Conservation (phyloP, 176 grass and related monocot species). For the Coix lacrymajobi region DNA sequence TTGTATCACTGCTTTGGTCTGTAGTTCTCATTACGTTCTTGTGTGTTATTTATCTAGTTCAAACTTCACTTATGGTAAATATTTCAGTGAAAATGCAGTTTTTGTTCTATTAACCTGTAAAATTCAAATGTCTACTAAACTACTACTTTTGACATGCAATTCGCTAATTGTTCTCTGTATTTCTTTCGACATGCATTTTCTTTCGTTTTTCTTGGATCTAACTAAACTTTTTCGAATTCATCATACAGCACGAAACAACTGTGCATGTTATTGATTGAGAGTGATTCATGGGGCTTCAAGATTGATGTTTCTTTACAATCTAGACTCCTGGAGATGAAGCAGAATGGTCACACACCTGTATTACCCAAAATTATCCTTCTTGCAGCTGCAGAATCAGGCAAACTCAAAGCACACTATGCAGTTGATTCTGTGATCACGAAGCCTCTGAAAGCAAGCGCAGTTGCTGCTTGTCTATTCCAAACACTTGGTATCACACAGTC, state of each 20-base stretch:
- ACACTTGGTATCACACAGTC: slow-evolving; percentile 60
- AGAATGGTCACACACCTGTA: slow-evolving; percentile 26
- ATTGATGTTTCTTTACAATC: slow-evolving; percentile 40
- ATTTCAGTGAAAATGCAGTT: neutral
- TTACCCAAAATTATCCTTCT: slow-evolving; percentile 67
- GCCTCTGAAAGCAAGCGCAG: slow-evolving; percentile 76
- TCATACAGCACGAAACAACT: slow-evolving; percentile 38
- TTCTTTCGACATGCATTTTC: neutral
- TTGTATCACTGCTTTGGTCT: slow-evolving; percentile 6
- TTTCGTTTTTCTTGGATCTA: neutral
- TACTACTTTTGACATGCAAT: neutral
- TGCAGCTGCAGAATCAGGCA: slow-evolving; percentile 48
- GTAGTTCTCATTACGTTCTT: neutral
- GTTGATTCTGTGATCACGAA: slow-evolving; percentile 77
- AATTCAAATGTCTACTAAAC: neutral
- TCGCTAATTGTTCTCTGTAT: neutral
- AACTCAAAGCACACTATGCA: slow-evolving; percentile 30
- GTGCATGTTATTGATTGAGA: slow-evolving; percentile 76
- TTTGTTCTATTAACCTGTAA: neutral
- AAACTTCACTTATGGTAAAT: neutral
- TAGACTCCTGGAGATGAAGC: slow-evolving; percentile 50
- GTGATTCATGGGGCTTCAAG: slow-evolving; percentile 61
- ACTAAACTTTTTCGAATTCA: slow-evolving; percentile 9
- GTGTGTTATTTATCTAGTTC: slow-evolving; percentile 1
- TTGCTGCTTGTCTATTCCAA: slow-evolving; percentile 79